Evolutionary conservation across 306 rosid genomes (phyloP).

Genomic region (Cajanus cajan): DNA sequence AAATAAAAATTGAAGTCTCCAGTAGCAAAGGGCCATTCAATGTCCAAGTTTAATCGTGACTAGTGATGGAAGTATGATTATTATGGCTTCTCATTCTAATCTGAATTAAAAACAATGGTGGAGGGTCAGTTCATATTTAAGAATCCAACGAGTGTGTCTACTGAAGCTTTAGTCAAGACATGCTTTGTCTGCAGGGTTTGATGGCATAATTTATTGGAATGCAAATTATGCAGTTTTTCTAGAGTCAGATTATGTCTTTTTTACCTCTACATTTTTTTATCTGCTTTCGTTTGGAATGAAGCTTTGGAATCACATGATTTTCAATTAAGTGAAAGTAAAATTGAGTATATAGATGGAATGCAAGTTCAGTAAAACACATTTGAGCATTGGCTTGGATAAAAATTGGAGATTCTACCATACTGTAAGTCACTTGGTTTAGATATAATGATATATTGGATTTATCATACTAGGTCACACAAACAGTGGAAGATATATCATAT

Average conservation of each 20-base stretch:
- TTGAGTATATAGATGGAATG: neutral
- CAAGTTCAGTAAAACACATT: neutral
- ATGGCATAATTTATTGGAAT: constrained; percentile 2
- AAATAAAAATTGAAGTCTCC: neutral
- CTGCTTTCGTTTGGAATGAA: neutral
- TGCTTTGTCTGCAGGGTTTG: constrained; percentile 2
- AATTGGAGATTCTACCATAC: neutral
- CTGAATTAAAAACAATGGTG: neutral
- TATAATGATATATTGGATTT: neutral
- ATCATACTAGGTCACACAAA: neutral
- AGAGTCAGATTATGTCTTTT: neutral
- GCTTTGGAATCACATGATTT: constrained; percentile 6
- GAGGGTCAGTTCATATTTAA: neutral
- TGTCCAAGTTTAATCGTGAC: neutral
- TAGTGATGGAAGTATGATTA: neutral
- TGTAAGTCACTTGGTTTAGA: neutral
- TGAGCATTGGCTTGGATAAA: neutral
- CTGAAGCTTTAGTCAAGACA: neutral
- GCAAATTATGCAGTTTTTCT: neutral
- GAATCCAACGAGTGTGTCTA: neutral
- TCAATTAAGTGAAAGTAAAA: neutral
- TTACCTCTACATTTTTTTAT: neutral
- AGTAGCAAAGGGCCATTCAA: neutral
- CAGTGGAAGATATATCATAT: neutral
- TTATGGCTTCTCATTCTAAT: neutral